Percentiles rank a stretch among this genome's conserved stretches.
Conservation (phyloP, 768 basidiomycete genomes). For the Tricholoma saponaceum region DNA sequence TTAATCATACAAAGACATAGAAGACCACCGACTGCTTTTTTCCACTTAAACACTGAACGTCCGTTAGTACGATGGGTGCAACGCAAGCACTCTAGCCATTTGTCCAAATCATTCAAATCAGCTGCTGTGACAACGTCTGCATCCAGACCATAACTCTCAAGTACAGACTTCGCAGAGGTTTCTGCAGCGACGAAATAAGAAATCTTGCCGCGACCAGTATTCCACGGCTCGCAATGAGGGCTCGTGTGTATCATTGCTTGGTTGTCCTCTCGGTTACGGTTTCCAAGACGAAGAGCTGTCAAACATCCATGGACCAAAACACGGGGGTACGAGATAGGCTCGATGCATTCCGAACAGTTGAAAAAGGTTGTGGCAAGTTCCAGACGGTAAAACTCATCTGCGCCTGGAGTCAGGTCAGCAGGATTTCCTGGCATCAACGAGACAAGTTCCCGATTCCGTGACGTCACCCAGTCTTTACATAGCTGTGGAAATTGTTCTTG, state of each 20-base stretch:
- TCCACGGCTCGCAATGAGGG: slow-evolving; percentile 19
- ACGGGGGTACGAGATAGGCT: slow-evolving; percentile 22
- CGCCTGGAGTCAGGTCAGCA: neutral
- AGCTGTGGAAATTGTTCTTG: slow-evolving; percentile 12
- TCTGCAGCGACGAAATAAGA: slow-evolving; percentile 12
- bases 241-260: slow-evolving; percentile 10
- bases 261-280: slow-evolving; percentile 21
- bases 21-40: slow-evolving; percentile 13
- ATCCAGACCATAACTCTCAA: slow-evolving; percentile 14
- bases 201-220: slow-evolving; percentile 13
- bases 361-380: slow-evolving; percentile 21
- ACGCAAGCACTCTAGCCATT: slow-evolving; percentile 19
- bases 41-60: slow-evolving; percentile 19
- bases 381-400: slow-evolving; percentile 11
- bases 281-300: slow-evolving; percentile 14
- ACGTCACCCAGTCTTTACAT: slow-evolving; percentile 16
- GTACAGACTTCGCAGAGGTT: slow-evolving; percentile 11
- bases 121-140: slow-evolving; percentile 10
- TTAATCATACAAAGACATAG: neutral
- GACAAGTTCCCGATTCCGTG: slow-evolving; percentile 14
- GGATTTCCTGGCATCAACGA: slow-evolving; percentile 13
- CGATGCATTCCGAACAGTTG: slow-evolving; percentile 19
- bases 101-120: slow-evolving; percentile 15
- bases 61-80: slow-evolving; percentile 13
- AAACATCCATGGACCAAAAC: slow-evolving; percentile 21